Percentiles rank a stretch among this genome's conserved stretches.
These are phyloP conservation scores for Stachybotrys elegans DNA, from an alignment of 2,329 filamentous ascomycete genomes.

Conservation along the genomic window DNA sequence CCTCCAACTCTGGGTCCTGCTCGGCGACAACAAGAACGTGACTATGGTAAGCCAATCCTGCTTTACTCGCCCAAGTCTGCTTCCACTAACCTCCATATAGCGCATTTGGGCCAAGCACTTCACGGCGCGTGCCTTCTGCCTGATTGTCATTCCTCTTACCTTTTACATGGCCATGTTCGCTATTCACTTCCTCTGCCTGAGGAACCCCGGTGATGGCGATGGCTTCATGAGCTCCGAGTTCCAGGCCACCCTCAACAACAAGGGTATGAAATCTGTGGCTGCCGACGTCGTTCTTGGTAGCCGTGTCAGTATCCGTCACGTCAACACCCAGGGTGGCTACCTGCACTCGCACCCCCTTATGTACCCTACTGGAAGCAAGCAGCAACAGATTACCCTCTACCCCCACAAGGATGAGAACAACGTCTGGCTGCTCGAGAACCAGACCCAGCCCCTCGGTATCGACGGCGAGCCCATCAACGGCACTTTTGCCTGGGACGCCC, in stretches of 20 bases:
- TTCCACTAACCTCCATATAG: slow-evolving; percentile 25
- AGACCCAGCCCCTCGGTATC: slow-evolving; percentile 79
- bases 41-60: slow-evolving; percentile 53
- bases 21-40: slow-evolving; percentile 83
- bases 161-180: slow-evolving; percentile 98
- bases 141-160: slow-evolving; percentile 79
- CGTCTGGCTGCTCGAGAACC: slow-evolving; percentile 88
- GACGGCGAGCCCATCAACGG: slow-evolving; percentile 76
- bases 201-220: slow-evolving; percentile 94
- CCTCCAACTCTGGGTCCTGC: slow-evolving; percentile 89
- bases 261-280: slow-evolving; percentile 91
- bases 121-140: slow-evolving; percentile 81
- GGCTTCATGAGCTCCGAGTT: slow-evolving; percentile 99
- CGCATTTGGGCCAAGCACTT: slow-evolving; percentile 92
- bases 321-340: slow-evolving; percentile 97
- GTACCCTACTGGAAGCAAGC: slow-evolving; percentile 96
- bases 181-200: slow-evolving; percentile 89
- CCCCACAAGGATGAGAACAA: slow-evolving; percentile 99
- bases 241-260: slow-evolving; percentile 93
- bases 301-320: slow-evolving; percentile 79
- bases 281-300: slow-evolving; percentile 90
- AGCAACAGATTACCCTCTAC: slow-evolving; percentile 97
- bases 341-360: slow-evolving; percentile 95
- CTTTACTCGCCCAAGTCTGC: no score
- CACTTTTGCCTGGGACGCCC: slow-evolving; percentile 75